Evolutionary conservation across 768 basidiomycete species (phyloP).

Genomic region (Suillus lakei): DNA sequence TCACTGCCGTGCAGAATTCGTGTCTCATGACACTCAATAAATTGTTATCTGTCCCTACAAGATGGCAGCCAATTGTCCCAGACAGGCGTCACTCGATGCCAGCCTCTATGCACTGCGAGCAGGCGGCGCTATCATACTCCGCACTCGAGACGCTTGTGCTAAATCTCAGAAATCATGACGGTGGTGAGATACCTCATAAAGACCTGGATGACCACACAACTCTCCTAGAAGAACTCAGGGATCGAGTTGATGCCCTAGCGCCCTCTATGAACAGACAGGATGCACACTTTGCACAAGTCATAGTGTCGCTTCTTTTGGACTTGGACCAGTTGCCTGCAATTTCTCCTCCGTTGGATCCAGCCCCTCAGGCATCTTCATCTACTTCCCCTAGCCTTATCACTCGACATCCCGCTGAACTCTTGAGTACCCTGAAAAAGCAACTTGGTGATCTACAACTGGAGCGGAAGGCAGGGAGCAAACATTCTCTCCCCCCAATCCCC

Average conservation of each 20-base stretch:
- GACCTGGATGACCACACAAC: constrained; percentile 48
- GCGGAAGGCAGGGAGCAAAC: constrained; percentile 4
- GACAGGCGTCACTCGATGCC: constrained; percentile 20
- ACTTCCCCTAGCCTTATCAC: constrained; percentile 15
- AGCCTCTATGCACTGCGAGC: constrained; percentile 30
- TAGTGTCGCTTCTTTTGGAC: constrained; percentile 71
- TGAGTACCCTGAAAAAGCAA: constrained; percentile 68
- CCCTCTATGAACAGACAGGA: constrained; percentile 52
- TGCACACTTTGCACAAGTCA: constrained; percentile 65
- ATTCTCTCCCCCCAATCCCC: constrained; percentile 34
- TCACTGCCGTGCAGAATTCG: constrained; percentile 71
- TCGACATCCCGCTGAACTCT: constrained; percentile 43
- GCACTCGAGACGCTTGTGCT: constrained; percentile 66
- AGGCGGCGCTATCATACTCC: constrained; percentile 38
- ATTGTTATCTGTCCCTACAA: constrained; percentile 56
- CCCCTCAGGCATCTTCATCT: constrained; percentile 18
- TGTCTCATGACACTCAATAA: constrained; percentile 77
- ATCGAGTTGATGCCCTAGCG: constrained; percentile 54
- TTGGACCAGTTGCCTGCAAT: constrained; percentile 61
- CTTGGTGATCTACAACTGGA: constrained; percentile 65
- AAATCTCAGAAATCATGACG: constrained; percentile 60
- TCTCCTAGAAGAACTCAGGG: constrained; percentile 62
- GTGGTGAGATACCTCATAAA: constrained; percentile 44
- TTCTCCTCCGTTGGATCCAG: constrained; percentile 21
- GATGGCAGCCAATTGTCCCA: constrained; percentile 7